These are phyloP conservation scores for Cryptococcus maquisensis DNA, from an alignment of 1,284 basidiomycete species.

Conservation along the genomic window DNA sequence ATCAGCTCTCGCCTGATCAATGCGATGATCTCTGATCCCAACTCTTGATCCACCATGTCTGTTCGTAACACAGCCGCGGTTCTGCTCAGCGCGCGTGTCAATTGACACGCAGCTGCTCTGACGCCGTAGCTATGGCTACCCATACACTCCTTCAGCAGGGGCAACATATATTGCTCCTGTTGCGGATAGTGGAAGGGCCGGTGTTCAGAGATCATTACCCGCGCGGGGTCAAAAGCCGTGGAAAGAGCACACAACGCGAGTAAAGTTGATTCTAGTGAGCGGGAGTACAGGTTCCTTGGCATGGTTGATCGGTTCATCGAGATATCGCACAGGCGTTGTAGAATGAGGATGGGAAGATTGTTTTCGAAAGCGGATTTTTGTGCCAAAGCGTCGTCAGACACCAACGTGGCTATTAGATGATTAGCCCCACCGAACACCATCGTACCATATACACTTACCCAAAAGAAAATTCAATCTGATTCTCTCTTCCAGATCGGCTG, in stretches of 20 bases:
- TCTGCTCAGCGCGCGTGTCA: constrained; percentile 71
- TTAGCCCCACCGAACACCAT: background rate
- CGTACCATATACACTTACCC: constrained; percentile 49
- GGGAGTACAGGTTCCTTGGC: background rate
- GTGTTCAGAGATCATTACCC: constrained; percentile 39
- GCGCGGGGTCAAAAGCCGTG: constrained; percentile 65
- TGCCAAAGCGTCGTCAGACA: constrained; percentile 63
- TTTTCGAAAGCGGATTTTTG: constrained; percentile 50
- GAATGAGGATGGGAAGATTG: background rate
- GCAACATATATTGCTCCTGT: constrained; percentile 12
- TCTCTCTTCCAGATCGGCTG: constrained; percentile 33
- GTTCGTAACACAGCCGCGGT: constrained; percentile 73
- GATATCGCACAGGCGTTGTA: background rate
- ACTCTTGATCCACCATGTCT: constrained; percentile 72
- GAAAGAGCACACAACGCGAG: constrained; percentile 66
- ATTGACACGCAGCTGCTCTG: constrained; percentile 77
- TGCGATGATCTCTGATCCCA: constrained; percentile 65
- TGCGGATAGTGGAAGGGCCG: background rate
- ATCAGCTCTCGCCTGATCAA: constrained; percentile 51
- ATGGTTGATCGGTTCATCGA: background rate
- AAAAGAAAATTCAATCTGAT: constrained; percentile 62
- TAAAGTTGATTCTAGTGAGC: constrained; percentile 48
- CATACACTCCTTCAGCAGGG: constrained; percentile 57
- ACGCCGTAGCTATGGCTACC: constrained; percentile 65
- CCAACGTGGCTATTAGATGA: constrained; percentile 58